Conservation (phyloP, 2,329 filamentous ascomycete species). For the Xylaria sp. region DNA sequence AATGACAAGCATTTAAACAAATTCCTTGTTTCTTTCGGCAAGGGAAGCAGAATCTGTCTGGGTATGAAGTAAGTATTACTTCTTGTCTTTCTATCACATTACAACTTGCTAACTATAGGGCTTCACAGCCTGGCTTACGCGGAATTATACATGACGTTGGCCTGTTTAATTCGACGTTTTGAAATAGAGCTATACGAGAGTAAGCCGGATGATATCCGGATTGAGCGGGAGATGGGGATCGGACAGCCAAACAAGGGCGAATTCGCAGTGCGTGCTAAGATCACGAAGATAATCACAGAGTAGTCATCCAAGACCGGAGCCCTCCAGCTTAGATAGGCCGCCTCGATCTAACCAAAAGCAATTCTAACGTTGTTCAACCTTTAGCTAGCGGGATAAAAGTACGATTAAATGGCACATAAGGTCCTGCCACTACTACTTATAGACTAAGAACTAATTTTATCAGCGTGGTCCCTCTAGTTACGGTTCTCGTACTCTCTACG, state of each 20-base stretch:
- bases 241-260: not conserved
- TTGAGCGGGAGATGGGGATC: not conserved
- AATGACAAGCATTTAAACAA: not conserved
- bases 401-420: too few relatives aligned
- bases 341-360: too few relatives aligned
- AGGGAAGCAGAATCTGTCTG: not conserved
- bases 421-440: too few relatives aligned
- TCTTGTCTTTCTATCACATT: too few relatives aligned
- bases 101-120: too few relatives aligned
- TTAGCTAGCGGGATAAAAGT: too few relatives aligned
- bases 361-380: too few relatives aligned
- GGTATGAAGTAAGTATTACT: not conserved
- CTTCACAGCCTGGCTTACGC: not conserved
- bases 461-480: too few relatives aligned
- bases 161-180: not conserved
- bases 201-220: not conserved
- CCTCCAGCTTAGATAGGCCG: too few relatives aligned
- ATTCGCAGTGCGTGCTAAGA: not conserved
- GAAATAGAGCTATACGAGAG: not conserved
- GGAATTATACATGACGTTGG: not conserved
- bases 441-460: too few relatives aligned
- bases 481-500: too few relatives aligned
- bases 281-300: not conserved
- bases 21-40: not conserved
- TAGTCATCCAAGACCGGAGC: too few relatives aligned